Percentiles rank a stretch among this genome's conserved stretches.
phyloP scores from a whole-genome alignment of 2,329 filamentous ascomycete genomes.

The Colletotrichum tropicicola region DNA sequence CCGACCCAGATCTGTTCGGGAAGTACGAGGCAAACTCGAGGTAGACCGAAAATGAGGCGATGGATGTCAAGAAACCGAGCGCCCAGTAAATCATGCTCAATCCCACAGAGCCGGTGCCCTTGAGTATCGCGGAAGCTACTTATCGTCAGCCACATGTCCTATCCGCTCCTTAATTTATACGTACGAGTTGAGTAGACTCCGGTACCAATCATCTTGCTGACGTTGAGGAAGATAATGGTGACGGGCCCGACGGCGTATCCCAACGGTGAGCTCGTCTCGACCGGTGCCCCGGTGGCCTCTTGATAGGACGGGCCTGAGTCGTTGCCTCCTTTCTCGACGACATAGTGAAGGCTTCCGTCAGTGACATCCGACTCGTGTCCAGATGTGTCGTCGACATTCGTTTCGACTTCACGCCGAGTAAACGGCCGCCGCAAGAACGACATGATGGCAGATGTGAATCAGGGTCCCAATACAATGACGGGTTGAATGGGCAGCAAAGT shows the following conservation, averaged over 20 bases:
- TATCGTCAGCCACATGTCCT: not conserved
- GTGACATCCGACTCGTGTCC: not conserved
- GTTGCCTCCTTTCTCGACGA: slow-evolving; percentile 51
- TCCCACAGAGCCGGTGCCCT: slow-evolving; percentile 68
- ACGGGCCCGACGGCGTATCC: slow-evolving; percentile 66
- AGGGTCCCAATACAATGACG: too few relatives aligned
- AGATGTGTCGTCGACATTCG: not conserved
- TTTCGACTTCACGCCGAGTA: not conserved
- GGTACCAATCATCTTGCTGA: slow-evolving; percentile 71
- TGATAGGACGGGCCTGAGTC: slow-evolving; percentile 61
- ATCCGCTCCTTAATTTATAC: slow-evolving; percentile 49
- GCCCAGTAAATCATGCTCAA: slow-evolving; percentile 71
- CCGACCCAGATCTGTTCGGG: slow-evolving; percentile 70
- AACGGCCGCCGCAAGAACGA: not conserved
- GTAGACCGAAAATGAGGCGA: slow-evolving; percentile 64
- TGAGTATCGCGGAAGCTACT: slow-evolving; percentile 52
- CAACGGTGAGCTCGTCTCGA: slow-evolving; percentile 65
- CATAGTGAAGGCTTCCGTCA: not conserved
- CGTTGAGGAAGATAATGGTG: slow-evolving; percentile 66
- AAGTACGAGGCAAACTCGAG: slow-evolving; percentile 72
- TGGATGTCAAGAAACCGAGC: slow-evolving; percentile 66
- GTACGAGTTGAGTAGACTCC: slow-evolving; percentile 65
- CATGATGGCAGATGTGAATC: not conserved
- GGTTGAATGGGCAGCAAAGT: not conserved
- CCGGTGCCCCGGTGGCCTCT: slow-evolving; percentile 65